These are phyloP conservation scores for Podosphaera xanthii DNA, from an alignment of 2,329 filamentous ascomycete species.

Conservation along the genomic window DNA sequence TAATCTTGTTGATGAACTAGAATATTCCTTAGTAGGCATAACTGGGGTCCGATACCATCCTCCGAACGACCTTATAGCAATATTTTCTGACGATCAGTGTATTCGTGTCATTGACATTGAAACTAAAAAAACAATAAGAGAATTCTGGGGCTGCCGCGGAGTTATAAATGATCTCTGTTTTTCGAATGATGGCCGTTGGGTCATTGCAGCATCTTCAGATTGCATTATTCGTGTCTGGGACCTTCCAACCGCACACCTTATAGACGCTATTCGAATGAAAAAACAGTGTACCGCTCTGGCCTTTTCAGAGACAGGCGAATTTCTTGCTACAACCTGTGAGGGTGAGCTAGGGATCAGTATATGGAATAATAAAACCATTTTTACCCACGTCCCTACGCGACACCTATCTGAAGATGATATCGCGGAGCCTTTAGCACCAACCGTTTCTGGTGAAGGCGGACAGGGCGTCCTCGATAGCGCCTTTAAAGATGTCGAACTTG, in stretches of 20 bases:
- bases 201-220: constrained; percentile 69
- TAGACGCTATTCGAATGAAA: constrained; percentile 68
- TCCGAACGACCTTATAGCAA: constrained; percentile 63
- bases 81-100: constrained; percentile 72
- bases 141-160: constrained; percentile 63
- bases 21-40: constrained; percentile 57
- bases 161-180: constrained; percentile 66
- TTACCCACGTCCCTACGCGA: constrained; percentile 66
- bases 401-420: constrained; percentile 65
- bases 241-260: constrained; percentile 79
- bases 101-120: constrained; percentile 78
- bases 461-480: constrained; percentile 54
- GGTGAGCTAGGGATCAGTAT: constrained; percentile 73
- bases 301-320: constrained; percentile 80
- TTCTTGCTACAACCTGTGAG: constrained; percentile 70
- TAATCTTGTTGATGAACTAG: constrained; percentile 53
- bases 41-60: constrained; percentile 61
- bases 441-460: constrained; percentile 63
- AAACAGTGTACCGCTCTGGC: constrained; percentile 63
- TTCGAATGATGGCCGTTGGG: constrained; percentile 82
- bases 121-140: constrained; percentile 75
- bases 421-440: constrained; percentile 40
- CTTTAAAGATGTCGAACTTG: constrained; percentile 32
- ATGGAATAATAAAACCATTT: constrained; percentile 87
- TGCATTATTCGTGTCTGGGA: constrained; percentile 76